Percentiles rank a stretch among this genome's conserved stretches.
These are phyloP conservation scores for Spergularia marina DNA, from an alignment of 148 eudicot genomes.

Conservation along the genomic window DNA sequence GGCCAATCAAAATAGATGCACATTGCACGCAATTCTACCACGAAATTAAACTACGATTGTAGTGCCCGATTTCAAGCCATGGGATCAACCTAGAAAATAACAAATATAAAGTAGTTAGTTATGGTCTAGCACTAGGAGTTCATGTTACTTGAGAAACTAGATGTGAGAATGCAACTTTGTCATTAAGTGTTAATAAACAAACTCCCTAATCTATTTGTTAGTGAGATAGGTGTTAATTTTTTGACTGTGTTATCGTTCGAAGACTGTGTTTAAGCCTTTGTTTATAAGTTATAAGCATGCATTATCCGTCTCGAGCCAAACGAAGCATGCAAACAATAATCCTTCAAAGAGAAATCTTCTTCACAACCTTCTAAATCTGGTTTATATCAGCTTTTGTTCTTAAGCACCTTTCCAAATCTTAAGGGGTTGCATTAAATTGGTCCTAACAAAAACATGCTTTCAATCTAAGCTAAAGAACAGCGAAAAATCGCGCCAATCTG, in stretches of 20 bases:
- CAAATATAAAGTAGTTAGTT: not conserved
- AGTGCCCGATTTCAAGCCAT: constrained; percentile 7
- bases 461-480: constrained; percentile 9
- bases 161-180: constrained; percentile 9
- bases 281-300: constrained; percentile 25
- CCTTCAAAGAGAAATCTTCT: not conserved
- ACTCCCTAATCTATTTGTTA: constrained; percentile 16
- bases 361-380: not conserved
- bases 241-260: constrained; percentile 28
- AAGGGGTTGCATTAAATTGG: constrained; percentile 11
- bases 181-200: constrained; percentile 16
- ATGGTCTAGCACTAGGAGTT: not conserved
- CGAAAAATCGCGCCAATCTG: constrained; percentile 14
- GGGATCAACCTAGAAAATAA: constrained; percentile 13
- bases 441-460: constrained; percentile 17
- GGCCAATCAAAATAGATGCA: no score
- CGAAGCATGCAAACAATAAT: constrained; percentile 30
- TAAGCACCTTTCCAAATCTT: constrained; percentile 14
- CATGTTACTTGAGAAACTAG: not conserved
- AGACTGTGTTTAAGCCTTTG: constrained; percentile 24
- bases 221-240: constrained; percentile 22
- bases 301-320: constrained; percentile 41
- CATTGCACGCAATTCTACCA: not conserved
- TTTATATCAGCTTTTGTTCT: constrained; percentile 1
- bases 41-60: not conserved